A percentile compares a stretch with the other conserved stretches of the same genome.
These are phyloP conservation scores for Crithidia sp. DNA, from an alignment of 208 protist genomes.

Conservation along the genomic window DNA sequence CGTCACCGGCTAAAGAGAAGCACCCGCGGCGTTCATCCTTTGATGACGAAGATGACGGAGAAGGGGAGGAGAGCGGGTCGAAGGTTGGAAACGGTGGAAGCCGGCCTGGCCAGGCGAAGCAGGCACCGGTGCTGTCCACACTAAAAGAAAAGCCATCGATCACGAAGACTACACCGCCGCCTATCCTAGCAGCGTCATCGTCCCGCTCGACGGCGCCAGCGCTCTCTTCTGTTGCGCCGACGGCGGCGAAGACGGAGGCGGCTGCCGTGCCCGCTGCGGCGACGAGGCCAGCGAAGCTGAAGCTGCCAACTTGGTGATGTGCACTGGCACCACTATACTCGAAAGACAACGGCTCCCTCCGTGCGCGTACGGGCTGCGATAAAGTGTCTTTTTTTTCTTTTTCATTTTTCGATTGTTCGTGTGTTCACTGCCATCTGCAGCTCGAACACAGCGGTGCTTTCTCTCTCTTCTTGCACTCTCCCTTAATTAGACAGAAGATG, in stretches of 20 bases:
- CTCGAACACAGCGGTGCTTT: too few species aligned
- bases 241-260: background rate
- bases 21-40: conserved; percentile 37
- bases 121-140: background rate
- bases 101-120: background rate
- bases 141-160: background rate
- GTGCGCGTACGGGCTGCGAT: background rate
- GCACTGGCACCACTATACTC: too few species aligned
- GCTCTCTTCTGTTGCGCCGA: background rate
- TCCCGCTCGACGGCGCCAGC: too few species aligned
- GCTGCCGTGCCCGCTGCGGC: background rate
- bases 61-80: background rate
- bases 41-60: conserved; percentile 41
- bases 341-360: too few species aligned
- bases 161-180: background rate
- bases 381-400: background rate
- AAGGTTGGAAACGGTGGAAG: background rate
- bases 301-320: conserved; percentile 38
- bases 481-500: too few species aligned
- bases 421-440: background rate
- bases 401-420: background rate
- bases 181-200: too few species aligned
- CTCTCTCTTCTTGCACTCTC: too few species aligned
- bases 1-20: background rate
- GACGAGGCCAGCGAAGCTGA: conserved; percentile 20